These are phyloP conservation scores for Diospyros kaki DNA, from an alignment of 148 eudicot species.

Conservation along the genomic window DNA sequence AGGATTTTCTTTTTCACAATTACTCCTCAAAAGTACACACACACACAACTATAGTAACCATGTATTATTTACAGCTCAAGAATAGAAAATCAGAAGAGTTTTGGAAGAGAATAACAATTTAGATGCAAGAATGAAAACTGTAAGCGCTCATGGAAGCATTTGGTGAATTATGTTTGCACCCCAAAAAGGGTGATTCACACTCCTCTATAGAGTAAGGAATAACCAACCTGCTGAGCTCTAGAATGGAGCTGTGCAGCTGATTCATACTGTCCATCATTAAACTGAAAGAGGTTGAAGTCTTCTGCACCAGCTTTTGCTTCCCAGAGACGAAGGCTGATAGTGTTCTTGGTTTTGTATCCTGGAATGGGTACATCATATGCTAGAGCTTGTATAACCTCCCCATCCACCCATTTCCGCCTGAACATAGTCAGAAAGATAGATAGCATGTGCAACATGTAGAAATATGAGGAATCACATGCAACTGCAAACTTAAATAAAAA, in stretches of 20 bases:
- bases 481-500: not conserved
- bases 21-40: not conserved
- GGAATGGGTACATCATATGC: constrained; percentile 99
- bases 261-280: constrained; percentile 93
- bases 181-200: not conserved
- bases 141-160: not conserved
- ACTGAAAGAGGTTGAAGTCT: constrained; percentile 80
- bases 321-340: constrained; percentile 97
- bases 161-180: not conserved
- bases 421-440: constrained; percentile 13
- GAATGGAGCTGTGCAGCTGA: constrained; percentile 86
- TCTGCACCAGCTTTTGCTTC: constrained; percentile 90
- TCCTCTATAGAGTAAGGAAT: not conserved
- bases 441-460: not conserved
- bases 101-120: not conserved
- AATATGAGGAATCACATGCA: not conserved
- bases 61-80: not conserved
- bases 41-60: not conserved
- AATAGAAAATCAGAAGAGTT: not conserved
- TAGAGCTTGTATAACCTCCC: constrained; percentile 84
- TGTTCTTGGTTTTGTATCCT: constrained; percentile 92
- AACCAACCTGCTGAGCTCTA: constrained; percentile 77
- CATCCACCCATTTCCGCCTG: constrained; percentile 93
- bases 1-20: not conserved
- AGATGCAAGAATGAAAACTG: not conserved